Conservation (phyloP, 108 stramenopile species). For the Licmophora abbreviata region DNA sequence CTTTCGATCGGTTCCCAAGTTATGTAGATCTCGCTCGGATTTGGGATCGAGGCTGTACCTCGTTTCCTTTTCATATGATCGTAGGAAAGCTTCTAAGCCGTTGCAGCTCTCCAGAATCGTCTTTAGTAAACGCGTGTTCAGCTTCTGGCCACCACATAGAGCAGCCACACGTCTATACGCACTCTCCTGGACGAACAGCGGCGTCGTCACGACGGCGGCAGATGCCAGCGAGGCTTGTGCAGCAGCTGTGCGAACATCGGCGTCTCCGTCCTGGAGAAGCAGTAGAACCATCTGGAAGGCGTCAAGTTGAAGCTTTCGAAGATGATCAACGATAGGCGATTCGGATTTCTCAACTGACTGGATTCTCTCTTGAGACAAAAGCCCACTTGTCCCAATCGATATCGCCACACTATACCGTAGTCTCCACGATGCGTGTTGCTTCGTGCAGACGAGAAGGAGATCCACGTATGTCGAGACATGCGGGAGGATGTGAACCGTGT, state of each 20-base stretch:
- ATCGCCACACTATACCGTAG: conserved; percentile 30
- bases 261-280: conserved; percentile 47
- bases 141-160: neutral
- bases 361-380: conserved; percentile 1
- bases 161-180: neutral
- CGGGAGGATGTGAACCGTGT: no score
- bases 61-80: conserved; percentile 7
- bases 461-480: no score
- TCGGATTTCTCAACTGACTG: neutral
- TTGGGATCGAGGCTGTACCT: conserved; percentile 2
- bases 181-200: neutral
- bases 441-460: conserved; percentile 22
- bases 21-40: conserved; percentile 2
- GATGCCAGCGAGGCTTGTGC: conserved; percentile 2
- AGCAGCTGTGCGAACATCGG: conserved; percentile 42
- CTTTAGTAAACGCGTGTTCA: neutral
- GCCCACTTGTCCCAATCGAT: conserved; percentile 17
- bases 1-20: conserved; percentile 21
- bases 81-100: conserved; percentile 6
- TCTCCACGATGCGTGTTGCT: conserved; percentile 24
- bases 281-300: conserved; percentile 2
- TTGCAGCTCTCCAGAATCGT: neutral
- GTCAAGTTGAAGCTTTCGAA: neutral
- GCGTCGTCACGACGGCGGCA: neutral
- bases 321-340: neutral